A percentile compares a stretch with the other conserved stretches of the same genome.
Evolutionary conservation across 2,329 filamentous ascomycete species (phyloP).

Genomic region (Colletotrichum melonis): DNA sequence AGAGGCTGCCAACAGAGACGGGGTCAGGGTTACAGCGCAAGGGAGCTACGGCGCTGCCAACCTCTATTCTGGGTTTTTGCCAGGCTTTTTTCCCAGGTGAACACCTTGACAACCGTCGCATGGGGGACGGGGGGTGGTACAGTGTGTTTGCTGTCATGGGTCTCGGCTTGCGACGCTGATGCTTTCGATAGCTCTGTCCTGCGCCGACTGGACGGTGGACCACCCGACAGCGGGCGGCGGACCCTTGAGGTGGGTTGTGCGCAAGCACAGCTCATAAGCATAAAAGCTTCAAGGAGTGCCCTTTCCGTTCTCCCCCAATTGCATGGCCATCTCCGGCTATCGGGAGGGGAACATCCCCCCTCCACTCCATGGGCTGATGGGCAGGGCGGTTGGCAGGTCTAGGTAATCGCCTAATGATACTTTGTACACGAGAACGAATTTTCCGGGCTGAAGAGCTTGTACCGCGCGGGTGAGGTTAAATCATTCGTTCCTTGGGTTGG

Average conservation of each 20-base stretch:
- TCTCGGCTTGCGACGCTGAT: constrained; percentile 28
- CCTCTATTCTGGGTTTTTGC: not conserved
- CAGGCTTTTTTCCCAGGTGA: not conserved
- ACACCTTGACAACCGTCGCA: not conserved
- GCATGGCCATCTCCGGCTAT: not conserved
- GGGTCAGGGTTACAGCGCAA: constrained; percentile 6
- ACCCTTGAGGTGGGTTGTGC: not conserved
- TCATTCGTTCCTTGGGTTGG: not conserved
- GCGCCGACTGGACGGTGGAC: not conserved
- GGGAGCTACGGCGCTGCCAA: not conserved
- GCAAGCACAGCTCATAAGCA: not conserved
- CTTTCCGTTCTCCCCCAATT: not conserved
- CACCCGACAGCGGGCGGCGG: not conserved
- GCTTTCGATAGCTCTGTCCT: constrained; percentile 12
- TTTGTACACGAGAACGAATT: not conserved
- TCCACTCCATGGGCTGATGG: constrained; percentile 1
- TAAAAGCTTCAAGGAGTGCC: not conserved
- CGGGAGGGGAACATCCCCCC: not conserved
- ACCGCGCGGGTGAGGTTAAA: not conserved
- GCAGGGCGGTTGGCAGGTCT: constrained; percentile 13
- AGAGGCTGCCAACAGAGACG: not conserved
- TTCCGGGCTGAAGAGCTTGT: not conserved
- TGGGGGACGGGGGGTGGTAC: constrained; percentile 1
- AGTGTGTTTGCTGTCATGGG: not conserved
- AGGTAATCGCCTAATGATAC: constrained; percentile 9